A percentile compares a stretch with the other conserved stretches of the same genome.
These are phyloP conservation scores for Suillus occidentalis DNA, from an alignment of 768 basidiomycete genomes.

Conservation along the genomic window DNA sequence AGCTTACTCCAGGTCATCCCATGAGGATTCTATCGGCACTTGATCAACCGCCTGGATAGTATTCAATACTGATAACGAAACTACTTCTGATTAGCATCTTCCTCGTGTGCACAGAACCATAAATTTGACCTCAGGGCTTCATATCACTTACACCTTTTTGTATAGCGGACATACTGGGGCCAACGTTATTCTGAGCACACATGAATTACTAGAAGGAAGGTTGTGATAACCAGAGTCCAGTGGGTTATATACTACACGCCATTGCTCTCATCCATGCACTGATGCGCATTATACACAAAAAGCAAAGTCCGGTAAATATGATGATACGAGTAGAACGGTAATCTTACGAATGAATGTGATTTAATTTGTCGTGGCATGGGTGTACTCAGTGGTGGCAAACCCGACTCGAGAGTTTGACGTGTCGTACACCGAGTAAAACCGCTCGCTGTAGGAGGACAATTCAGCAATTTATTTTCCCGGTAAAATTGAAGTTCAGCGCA, in stretches of 20 bases:
- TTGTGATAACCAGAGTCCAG: not conserved
- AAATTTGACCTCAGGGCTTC: no score
- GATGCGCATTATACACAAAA: not conserved
- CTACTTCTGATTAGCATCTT: not conserved
- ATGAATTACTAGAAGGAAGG: not conserved
- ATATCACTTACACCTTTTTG: not conserved
- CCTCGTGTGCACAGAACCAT: not conserved
- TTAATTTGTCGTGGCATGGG: constrained; percentile 9
- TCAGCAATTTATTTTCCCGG: not conserved
- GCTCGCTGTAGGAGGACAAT: constrained; percentile 15
- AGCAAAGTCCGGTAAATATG: not conserved
- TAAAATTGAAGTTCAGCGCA: constrained; percentile 19
- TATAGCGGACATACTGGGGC: not conserved
- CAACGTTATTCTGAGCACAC: not conserved
- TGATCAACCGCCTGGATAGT: not conserved
- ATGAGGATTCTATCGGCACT: not conserved
- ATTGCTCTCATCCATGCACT: not conserved
- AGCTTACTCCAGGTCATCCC: not conserved
- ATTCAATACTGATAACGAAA: not conserved
- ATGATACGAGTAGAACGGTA: not conserved
- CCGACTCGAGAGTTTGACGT: constrained; percentile 31
- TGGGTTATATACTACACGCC: not conserved
- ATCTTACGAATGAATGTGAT: not conserved
- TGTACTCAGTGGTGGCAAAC: constrained; percentile 34
- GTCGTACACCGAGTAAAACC: constrained; percentile 39